Conservation (phyloP, 2,329 filamentous ascomycete genomes). For the Chaetomium sp. region DNA sequence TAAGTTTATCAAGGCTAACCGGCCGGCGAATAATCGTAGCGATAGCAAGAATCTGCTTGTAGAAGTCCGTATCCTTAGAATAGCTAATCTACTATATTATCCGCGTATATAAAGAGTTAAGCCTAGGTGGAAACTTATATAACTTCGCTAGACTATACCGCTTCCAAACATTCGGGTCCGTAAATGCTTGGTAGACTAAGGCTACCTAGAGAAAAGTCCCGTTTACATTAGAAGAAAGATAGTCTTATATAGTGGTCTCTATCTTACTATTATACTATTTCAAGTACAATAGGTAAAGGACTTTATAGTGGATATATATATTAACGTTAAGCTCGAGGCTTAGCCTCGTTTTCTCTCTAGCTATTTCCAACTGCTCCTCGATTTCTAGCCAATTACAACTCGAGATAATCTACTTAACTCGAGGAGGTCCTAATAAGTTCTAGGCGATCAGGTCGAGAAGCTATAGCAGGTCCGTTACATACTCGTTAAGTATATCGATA, state of each 20-base stretch:
- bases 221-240: no score
- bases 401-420: constrained; percentile 48
- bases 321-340: constrained; percentile 46
- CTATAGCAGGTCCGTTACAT: constrained; percentile 27
- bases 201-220: constrained; percentile 51
- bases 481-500: constrained; percentile 54
- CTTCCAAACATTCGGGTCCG: constrained; percentile 26
- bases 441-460: constrained; percentile 10
- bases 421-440: constrained; percentile 6
- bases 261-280: no score
- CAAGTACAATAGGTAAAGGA: no score
- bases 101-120: constrained; percentile 24
- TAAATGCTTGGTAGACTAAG: constrained; percentile 24
- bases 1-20: constrained; percentile 21
- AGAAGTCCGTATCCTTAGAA: constrained; percentile 18
- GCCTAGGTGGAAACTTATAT: constrained; percentile 23
- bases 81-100: constrained; percentile 23
- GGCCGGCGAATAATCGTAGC: constrained; percentile 23
- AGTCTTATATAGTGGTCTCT: no score
- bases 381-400: constrained; percentile 48
- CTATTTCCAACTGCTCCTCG: constrained; percentile 36
- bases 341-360: constrained; percentile 35
- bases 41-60: constrained; percentile 25
- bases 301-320: no score
- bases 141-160: constrained; percentile 20